Base-by-base conservation (phyloP, 2,329 filamentous ascomycete genomes). In the Alternaria angustiovoidea region DNA sequence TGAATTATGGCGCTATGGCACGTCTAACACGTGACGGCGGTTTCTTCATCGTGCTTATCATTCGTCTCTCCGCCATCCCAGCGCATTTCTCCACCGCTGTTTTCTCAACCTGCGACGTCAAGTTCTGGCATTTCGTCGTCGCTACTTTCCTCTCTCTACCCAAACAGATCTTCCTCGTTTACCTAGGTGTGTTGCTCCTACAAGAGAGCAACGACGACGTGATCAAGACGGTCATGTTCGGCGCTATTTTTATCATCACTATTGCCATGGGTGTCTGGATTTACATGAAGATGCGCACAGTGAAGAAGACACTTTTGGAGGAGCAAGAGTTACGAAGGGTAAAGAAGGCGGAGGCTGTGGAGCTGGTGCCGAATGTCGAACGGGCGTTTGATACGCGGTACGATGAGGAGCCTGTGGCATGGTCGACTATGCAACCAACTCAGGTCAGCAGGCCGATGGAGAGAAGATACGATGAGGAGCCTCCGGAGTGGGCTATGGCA, bases 131-230 rank as follows among this genome's bases (percentile, higher is more conserved):
- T 56, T 77, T 77, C 34, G 66, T 73, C 38, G 67, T 77, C 41
- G 73, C 75, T 1, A 76, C 75, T 5, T 68, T 76, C 41, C 61
- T 74, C 30, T 76, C 73, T 8, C 62, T 77, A 6, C 75, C 74
- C 7, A 77, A 77, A 60, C 75, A 77, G 51, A 72, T 76, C 39
- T 75, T 77, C 59, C 69, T 77, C 34, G 75, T 77, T 12, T 77
- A 76, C 54, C 60, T 77, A 9, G 75, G 75, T 51, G 73, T 77
- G 7, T 55, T 77, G 7, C 66, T 77, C 2, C 65, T 77, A 1
- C 63, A 76, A 44, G 48, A 75, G 6, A 66, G 65, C n/a, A 65
- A 68, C 4, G 65, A 71, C 38, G 68, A 66, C 38, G 41, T 59
- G 5, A 62, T 70, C 44, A 70, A 77, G 57, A 75, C 67, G 0